Conservation (phyloP, 1,284 basidiomycete genomes). For the Retiboletus fuscus region DNA sequence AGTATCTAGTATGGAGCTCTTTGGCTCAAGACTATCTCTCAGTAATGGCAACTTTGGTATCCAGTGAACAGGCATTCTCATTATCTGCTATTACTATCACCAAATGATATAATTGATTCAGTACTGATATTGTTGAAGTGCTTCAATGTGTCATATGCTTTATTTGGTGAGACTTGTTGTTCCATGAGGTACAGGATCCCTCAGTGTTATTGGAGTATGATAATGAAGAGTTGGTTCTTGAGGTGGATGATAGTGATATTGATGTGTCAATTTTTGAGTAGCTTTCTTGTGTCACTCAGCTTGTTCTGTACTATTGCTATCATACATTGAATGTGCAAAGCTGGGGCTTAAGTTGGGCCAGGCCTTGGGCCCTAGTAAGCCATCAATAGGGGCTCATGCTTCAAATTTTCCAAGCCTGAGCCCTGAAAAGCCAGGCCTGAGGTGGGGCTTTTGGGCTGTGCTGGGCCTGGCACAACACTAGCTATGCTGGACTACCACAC, state of each 20-base stretch:
- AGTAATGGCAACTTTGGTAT: neutral
- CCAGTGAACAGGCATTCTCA: neutral
- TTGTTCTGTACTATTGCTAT: no score
- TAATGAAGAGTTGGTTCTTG: neutral
- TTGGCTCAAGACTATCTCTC: neutral
- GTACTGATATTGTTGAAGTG: neutral
- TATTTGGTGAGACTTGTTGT: neutral
- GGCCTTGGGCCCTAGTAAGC: neutral
- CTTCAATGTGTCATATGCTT: neutral
- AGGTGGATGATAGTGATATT: neutral
- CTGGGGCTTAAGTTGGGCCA: neutral
- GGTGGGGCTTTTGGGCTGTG: neutral
- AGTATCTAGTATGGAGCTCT: neutral
- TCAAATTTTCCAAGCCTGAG: neutral
- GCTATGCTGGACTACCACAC: no score
- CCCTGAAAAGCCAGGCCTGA: neutral
- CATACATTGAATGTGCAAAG: no score
- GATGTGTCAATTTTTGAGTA: neutral
- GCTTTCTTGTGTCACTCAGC: no score
- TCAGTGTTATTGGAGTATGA: neutral
- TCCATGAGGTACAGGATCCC: neutral
- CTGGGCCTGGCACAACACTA: slow-evolving; percentile 1
- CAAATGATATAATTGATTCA: neutral
- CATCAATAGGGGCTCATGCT: neutral
- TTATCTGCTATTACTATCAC: neutral